Base-by-base conservation (phyloP, 2,329 filamentous ascomycete genomes). In the Sporothrix phasma region DNA sequence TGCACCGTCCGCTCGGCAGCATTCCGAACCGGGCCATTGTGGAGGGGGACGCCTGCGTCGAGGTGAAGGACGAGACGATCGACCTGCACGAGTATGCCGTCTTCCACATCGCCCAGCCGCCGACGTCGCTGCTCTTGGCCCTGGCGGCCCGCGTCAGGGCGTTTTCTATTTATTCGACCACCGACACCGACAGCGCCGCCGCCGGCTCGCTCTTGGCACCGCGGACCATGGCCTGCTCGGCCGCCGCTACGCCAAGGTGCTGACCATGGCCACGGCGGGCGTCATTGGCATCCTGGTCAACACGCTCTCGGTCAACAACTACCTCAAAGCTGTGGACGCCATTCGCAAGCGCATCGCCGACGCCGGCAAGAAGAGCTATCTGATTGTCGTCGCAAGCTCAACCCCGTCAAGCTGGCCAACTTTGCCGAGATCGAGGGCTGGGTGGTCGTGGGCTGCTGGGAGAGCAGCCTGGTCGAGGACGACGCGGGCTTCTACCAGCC, bases 401-500 rank as follows among this genome's bases (percentile, higher is more conserved):
- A 97, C 72, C 88, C 92, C 0, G 93, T 92, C 43, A 99, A 99
- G 74, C 81, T 99, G 24, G 94, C 94, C 58, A 99, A 99, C 75
- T 99, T 99, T 76, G 85, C 88, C 65, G 94, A 99, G 74, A 85
- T 99, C 5, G 93, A 92, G 49, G 93, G 92, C 17, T 99, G 94
- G 94, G 92, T 97, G 0, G 92, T 97, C 0, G 90, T 99, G 10
- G 93, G 94, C 2, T 99, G 94, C 76, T 99, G 94, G 94, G 94
- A 99, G 77, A 96, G 92, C 74, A 91, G 89, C 66, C 78, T 97
- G 60, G 84, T 99, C 4, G 93, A 97, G 70, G 91, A 92, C 68
- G 88, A 89, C 65, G 75, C 74, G 0, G 89, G 89, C 6, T 96
- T 96, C 72, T 97, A 88, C 82, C 84, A 86, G 70, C 92, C 92